These are phyloP conservation scores for Colletotrichum eremochloae DNA, from an alignment of 2,329 filamentous ascomycete species.

Conservation along the genomic window DNA sequence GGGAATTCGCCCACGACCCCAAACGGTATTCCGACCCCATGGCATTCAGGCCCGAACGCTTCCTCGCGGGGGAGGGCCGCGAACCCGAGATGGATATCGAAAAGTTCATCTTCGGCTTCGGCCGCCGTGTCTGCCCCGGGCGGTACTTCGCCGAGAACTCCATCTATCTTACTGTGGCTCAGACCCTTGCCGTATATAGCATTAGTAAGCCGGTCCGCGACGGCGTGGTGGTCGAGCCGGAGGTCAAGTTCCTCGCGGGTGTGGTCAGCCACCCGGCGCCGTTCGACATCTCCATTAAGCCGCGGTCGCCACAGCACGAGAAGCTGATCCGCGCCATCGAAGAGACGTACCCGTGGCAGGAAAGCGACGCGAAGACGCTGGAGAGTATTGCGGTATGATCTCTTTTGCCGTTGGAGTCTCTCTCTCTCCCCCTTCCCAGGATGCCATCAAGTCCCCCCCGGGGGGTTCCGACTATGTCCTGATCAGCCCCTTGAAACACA, in stretches of 20 bases:
- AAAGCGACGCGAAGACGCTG: conserved; percentile 31
- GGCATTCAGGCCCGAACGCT: conserved; percentile 52
- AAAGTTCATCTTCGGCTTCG: conserved; percentile 43
- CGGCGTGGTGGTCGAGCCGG: conserved; percentile 52
- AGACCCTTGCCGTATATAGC: conserved; percentile 61
- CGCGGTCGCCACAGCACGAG: conserved; percentile 35
- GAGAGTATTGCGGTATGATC: background rate
- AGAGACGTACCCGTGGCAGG: conserved; percentile 36
- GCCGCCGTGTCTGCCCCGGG: conserved; percentile 45
- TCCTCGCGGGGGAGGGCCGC: conserved; percentile 42
- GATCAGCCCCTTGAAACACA: background rate
- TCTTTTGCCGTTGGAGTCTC: no score
- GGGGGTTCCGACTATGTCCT: background rate
- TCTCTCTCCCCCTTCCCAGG: background rate
- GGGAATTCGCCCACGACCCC: conserved; percentile 67
- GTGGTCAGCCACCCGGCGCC: conserved; percentile 38
- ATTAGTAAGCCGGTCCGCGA: conserved; percentile 52
- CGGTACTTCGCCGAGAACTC: conserved; percentile 43
- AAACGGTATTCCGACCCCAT: conserved; percentile 68
- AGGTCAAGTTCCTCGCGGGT: conserved; percentile 23
- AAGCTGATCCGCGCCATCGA: conserved; percentile 38
- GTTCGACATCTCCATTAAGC: conserved; percentile 34
- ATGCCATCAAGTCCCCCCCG: background rate
- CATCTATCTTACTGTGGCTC: conserved; percentile 51
- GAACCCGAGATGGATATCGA: conserved; percentile 42